These are phyloP conservation scores for Verticillium isaacii DNA, from an alignment of 2,329 filamentous ascomycete genomes.

Conservation along the genomic window DNA sequence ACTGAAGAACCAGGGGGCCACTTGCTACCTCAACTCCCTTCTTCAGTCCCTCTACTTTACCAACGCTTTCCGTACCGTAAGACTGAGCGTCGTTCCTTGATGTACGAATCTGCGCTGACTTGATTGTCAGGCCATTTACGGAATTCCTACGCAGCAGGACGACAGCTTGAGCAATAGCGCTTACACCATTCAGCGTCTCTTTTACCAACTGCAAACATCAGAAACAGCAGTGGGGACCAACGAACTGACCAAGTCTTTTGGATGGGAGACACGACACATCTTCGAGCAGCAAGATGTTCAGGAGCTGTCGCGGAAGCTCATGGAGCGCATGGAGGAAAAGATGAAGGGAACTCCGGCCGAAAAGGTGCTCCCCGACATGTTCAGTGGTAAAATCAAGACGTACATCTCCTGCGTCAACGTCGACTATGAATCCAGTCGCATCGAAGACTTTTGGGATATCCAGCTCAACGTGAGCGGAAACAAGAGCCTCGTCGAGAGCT, in stretches of 20 bases:
- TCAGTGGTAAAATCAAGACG: constrained; percentile 97
- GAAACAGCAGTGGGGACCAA: constrained; percentile 80
- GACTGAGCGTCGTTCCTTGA: constrained; percentile 35
- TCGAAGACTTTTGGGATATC: constrained; percentile 98
- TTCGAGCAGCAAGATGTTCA: constrained; percentile 99
- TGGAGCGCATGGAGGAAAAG: constrained; percentile 94
- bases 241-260: constrained; percentile 93
- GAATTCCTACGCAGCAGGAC: constrained; percentile 89
- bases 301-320: constrained; percentile 90
- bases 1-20: constrained; percentile 92
- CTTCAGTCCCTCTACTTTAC: constrained; percentile 82
- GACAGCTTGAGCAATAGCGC: constrained; percentile 81
- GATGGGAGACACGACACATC: constrained; percentile 96
- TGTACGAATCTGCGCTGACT: neutral
- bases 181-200: constrained; percentile 87
- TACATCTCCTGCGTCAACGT: constrained; percentile 99
- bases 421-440: constrained; percentile 89
- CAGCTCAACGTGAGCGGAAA: constrained; percentile 95
- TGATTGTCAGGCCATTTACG: constrained; percentile 72
- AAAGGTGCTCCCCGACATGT: constrained; percentile 83
- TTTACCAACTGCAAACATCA: constrained; percentile 90
- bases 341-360: constrained; percentile 97
- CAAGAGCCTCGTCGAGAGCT: constrained; percentile 88
- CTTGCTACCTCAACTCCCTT: constrained; percentile 81
- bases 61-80: constrained; percentile 80